These are phyloP conservation scores for Cnidoscolus chayamansa DNA, from an alignment of 441 rosid genomes.

Conservation along the genomic window DNA sequence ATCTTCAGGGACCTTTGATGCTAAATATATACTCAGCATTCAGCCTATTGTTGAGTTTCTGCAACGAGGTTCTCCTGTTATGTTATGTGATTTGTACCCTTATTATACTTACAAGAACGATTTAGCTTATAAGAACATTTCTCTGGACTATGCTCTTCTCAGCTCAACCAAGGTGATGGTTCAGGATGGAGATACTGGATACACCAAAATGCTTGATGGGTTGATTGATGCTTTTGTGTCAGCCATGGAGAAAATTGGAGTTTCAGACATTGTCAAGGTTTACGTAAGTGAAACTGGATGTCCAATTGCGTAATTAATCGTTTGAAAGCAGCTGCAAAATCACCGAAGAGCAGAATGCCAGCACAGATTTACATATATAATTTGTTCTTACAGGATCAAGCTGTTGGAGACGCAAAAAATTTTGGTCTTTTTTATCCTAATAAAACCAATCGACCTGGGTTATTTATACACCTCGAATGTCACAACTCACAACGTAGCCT, in stretches of 20 bases:
- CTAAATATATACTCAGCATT: not conserved
- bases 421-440: not conserved
- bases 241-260: not conserved
- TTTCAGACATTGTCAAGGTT: not conserved
- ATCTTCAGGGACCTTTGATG: not conserved
- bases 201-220: not conserved
- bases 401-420: not conserved
- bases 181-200: not conserved
- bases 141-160: not conserved
- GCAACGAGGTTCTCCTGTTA: not conserved
- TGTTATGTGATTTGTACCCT: not conserved
- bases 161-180: not conserved
- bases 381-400: not conserved
- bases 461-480: too few species aligned
- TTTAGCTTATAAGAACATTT: not conserved
- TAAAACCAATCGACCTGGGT: too few species aligned
- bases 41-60: not conserved
- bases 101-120: not conserved
- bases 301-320: not conserved
- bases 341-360: not conserved
- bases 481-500: too few species aligned
- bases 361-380: not conserved
- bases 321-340: not conserved
- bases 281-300: not conserved
- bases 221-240: not conserved